Evolutionary conservation across 2,329 filamentous ascomycete genomes (phyloP).

Genomic region (Colletotrichum horii): DNA sequence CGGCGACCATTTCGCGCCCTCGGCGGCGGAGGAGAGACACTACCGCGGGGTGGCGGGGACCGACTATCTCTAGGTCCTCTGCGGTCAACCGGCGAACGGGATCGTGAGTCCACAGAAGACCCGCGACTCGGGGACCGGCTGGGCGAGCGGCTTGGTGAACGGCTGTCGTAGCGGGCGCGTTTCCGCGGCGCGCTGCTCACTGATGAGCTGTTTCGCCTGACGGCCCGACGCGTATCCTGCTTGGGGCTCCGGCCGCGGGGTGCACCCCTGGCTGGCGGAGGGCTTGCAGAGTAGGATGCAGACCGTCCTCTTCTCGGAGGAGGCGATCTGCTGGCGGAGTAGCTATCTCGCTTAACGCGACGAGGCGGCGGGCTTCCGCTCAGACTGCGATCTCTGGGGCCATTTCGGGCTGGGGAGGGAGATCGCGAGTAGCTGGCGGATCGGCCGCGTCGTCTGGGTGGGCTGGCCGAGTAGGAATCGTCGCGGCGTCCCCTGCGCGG

Average conservation of each 20-base stretch:
- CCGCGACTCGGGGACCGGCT: conserved; percentile 22
- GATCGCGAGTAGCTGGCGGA: conserved; percentile 30
- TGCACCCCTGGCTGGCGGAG: conserved; percentile 1
- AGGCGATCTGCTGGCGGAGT: conserved; percentile 34
- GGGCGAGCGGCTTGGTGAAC: conserved; percentile 23
- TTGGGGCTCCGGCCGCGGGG: conserved; percentile 9
- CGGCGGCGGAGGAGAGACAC: conserved; percentile 27
- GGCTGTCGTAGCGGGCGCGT: conserved; percentile 22
- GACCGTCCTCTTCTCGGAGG: conserved; percentile 25
- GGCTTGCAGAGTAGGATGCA: conserved; percentile 27
- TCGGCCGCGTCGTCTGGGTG: conserved; percentile 30
- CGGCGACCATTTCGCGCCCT: conserved; percentile 23
- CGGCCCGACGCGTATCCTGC: conserved; percentile 24
- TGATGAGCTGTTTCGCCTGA: conserved; percentile 38
- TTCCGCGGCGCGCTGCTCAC: conserved; percentile 32
- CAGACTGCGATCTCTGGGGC: conserved; percentile 13
- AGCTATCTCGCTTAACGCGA: conserved; percentile 35
- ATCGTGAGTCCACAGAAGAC: conserved; percentile 32
- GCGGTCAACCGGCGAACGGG: conserved; percentile 22
- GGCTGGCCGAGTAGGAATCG: conserved; percentile 34
- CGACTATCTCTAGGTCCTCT: conserved; percentile 20
- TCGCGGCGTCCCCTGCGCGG: conserved; percentile 14
- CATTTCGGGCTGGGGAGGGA: conserved; percentile 33
- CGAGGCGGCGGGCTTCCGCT: conserved; percentile 9
- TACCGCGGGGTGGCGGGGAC: conserved; percentile 15